Evolutionary conservation across 169 alveolate genomes (phyloP).

Genomic region (Miamiensis avidus): DNA sequence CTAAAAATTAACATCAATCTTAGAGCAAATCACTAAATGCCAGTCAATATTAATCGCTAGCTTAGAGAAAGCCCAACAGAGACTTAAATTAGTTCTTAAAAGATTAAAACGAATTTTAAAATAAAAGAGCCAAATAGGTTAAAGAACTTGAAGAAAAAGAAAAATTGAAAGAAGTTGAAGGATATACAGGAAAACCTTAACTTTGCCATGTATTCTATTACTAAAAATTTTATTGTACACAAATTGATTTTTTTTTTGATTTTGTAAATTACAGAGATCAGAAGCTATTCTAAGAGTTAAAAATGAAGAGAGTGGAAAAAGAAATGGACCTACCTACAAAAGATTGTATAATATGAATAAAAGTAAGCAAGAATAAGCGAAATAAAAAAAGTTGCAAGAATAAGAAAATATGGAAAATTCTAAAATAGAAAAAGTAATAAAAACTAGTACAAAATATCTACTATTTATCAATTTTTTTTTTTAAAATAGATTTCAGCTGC

Average conservation of each 20-base stretch:
- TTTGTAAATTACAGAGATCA: background rate
- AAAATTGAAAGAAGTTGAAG: background rate
- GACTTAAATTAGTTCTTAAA: background rate
- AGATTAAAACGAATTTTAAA: background rate
- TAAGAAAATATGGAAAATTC: no score
- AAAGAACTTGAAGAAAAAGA: background rate
- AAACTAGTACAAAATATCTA: background rate
- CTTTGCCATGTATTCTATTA: background rate
- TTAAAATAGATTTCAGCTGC: background rate
- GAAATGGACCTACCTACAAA: background rate
- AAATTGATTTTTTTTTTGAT: no score
- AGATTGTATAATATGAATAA: background rate
- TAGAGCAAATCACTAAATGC: background rate
- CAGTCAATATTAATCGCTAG: background rate
- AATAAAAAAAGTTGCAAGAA: background rate
- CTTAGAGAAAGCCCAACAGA: background rate
- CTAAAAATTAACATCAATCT: no score
- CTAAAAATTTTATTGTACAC: background rate
- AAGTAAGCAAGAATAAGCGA: background rate
- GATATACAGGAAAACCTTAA: background rate
- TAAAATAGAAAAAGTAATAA: background rate
- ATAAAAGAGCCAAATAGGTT: background rate
- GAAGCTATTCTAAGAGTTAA: background rate
- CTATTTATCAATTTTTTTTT: background rate
- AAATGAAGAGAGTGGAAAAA: background rate